Percentiles rank a stretch among this genome's conserved stretches.
Conservation (phyloP, 2,329 filamentous ascomycete species). For the Setomelanomma holmii region DNA sequence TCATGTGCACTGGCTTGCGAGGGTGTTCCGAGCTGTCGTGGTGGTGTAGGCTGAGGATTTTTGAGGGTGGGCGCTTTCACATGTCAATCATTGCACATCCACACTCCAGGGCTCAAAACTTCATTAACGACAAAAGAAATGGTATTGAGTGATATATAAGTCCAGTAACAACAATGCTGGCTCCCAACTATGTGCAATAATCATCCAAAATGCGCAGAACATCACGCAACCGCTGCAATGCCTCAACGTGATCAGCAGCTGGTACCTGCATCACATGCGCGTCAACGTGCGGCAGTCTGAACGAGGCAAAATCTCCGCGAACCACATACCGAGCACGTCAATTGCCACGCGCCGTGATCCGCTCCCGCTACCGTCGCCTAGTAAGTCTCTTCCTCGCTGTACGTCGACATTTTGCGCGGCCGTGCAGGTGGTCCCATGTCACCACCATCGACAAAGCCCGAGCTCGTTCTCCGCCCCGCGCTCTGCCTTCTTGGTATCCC, state of each 20-base stretch:
- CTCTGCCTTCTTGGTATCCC: constrained; percentile 61
- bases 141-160: constrained; percentile 36
- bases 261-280: constrained; percentile 16
- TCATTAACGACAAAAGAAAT: constrained; percentile 34
- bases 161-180: constrained; percentile 10
- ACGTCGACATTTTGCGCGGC: constrained; percentile 59
- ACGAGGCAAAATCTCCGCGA: constrained; percentile 16
- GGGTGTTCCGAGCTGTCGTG: neutral
- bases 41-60: neutral
- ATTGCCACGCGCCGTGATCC: constrained; percentile 18
- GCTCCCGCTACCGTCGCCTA: constrained; percentile 34
- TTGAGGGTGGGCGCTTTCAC: neutral
- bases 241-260: constrained; percentile 3
- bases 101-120: neutral
- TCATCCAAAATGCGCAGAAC: constrained; percentile 7
- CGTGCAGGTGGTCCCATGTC: constrained; percentile 57
- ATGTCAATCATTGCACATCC: neutral
- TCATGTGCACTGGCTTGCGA: neutral
- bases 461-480: constrained; percentile 51
- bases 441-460: constrained; percentile 49
- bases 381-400: constrained; percentile 65
- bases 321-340: constrained; percentile 19
- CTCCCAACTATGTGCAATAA: constrained; percentile 14
- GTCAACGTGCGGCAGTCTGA: constrained; percentile 10
- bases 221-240: neutral